A percentile compares a stretch with the other conserved stretches of the same genome.
Evolutionary conservation across 1,284 basidiomycete species (phyloP).

Genomic region (Rhizoctonia solani): DNA sequence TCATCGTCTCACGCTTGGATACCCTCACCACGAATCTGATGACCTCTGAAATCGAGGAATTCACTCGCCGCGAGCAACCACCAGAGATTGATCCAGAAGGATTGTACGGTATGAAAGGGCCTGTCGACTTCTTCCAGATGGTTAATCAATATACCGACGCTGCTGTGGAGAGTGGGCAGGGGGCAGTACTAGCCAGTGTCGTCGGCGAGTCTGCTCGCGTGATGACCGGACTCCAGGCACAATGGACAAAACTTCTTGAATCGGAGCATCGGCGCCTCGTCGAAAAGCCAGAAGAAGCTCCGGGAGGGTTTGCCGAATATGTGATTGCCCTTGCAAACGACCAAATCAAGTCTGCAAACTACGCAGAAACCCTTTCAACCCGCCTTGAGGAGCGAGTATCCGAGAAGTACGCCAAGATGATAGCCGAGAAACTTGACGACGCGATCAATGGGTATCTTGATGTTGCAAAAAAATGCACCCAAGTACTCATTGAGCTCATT

Average conservation of each 20-base stretch:
- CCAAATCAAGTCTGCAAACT: constrained; percentile 95
- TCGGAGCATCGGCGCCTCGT: constrained; percentile 85
- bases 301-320: constrained; percentile 92
- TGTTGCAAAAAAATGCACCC: constrained; percentile 95
- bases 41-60: constrained; percentile 87
- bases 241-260: constrained; percentile 86
- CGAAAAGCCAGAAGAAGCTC: constrained; percentile 87
- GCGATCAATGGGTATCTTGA: constrained; percentile 98
- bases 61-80: constrained; percentile 79
- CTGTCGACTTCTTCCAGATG: constrained; percentile 96
- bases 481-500: constrained; percentile 90
- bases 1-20: constrained; percentile 95
- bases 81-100: constrained; percentile 91
- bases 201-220: constrained; percentile 87
- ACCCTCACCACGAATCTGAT: constrained; percentile 97
- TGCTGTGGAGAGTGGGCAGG: constrained; percentile 94
- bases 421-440: constrained; percentile 88
- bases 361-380: constrained; percentile 81
- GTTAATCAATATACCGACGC: constrained; percentile 97
- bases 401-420: constrained; percentile 85
- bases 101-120: constrained; percentile 88
- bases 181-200: constrained; percentile 88
- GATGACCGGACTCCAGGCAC: constrained; percentile 87
- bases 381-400: constrained; percentile 91
- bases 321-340: constrained; percentile 98